These are phyloP conservation scores for Cyamopsis tetragonoloba DNA, from an alignment of 306 rosid genomes.

Conservation along the genomic window DNA sequence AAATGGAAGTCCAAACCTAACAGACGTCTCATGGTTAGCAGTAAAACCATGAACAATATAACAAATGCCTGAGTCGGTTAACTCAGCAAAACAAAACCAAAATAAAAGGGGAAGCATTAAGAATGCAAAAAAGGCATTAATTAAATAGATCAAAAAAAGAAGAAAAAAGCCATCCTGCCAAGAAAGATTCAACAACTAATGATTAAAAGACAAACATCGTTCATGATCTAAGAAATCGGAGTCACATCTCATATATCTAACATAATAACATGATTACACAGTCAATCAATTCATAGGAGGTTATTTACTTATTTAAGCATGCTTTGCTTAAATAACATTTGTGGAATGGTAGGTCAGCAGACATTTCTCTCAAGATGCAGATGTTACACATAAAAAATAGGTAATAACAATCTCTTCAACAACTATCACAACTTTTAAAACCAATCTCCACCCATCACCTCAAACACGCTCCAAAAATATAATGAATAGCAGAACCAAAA, in stretches of 20 bases:
- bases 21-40: not conserved
- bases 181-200: not conserved
- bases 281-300: not conserved
- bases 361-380: not conserved
- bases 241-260: not conserved
- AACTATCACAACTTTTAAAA: not conserved
- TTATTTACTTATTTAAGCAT: not conserved
- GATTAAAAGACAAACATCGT: not conserved
- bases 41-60: not conserved
- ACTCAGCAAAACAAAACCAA: not conserved
- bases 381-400: not conserved
- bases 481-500: not conserved
- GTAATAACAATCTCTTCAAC: not conserved
- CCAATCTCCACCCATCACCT: not conserved
- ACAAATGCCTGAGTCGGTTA: not conserved
- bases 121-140: not conserved
- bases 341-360: slow-evolving; percentile 2
- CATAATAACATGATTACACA: not conserved
- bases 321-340: not conserved
- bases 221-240: not conserved
- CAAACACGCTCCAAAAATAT: not conserved
- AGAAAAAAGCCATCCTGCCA: not conserved
- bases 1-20: not conserved
- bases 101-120: not conserved
- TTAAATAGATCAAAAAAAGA: too few species aligned